Percentiles rank a stretch among this genome's conserved stretches.
These are phyloP conservation scores for barrel medic (Medicago truncatula) DNA, from an alignment of 306 rosid genomes.

Conservation along the genomic window DNA sequence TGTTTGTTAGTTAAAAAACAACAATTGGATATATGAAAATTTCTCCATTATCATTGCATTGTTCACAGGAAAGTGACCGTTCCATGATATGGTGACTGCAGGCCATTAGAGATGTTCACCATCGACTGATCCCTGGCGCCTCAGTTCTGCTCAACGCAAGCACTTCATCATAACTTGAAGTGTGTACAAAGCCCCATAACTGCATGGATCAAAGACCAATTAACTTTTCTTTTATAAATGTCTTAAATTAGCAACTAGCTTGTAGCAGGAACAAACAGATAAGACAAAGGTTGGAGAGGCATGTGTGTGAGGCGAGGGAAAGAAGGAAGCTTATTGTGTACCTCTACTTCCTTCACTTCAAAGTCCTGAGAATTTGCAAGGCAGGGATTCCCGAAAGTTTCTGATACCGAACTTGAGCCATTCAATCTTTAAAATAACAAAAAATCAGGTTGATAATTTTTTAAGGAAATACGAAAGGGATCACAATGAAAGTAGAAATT, in stretches of 20 bases:
- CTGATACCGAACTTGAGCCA: constrained; percentile 89
- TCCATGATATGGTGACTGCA: constrained; percentile 20
- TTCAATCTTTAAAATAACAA: constrained; percentile 59
- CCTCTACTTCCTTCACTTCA: constrained; percentile 94
- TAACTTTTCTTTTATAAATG: constrained; percentile 11
- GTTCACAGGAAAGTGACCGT: constrained; percentile 4
- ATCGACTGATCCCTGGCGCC: constrained; percentile 82
- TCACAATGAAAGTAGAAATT: background rate
- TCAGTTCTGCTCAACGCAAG: constrained; percentile 76
- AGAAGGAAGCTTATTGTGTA: constrained; percentile 35
- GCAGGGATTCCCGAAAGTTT: constrained; percentile 91
- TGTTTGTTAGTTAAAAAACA: background rate
- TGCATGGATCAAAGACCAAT: constrained; percentile 48
- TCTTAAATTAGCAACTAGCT: background rate
- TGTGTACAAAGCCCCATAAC: constrained; percentile 92
- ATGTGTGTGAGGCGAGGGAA: background rate
- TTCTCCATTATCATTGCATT: constrained; percentile 13
- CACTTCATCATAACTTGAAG: constrained; percentile 79
- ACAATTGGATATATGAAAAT: constrained; percentile 23
- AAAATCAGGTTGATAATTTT: constrained; percentile 4
- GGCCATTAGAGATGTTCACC: constrained; percentile 50
- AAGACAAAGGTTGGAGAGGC: background rate
- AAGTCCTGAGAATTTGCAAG: constrained; percentile 87
- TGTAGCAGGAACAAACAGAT: background rate
- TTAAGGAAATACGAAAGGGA: background rate